Evolutionary conservation across 2,329 filamentous ascomycete genomes (phyloP), one percentile per base, ranked within the genome.

Genomic region (Ophiocordyceps camponoti-rufipedis): DNA sequence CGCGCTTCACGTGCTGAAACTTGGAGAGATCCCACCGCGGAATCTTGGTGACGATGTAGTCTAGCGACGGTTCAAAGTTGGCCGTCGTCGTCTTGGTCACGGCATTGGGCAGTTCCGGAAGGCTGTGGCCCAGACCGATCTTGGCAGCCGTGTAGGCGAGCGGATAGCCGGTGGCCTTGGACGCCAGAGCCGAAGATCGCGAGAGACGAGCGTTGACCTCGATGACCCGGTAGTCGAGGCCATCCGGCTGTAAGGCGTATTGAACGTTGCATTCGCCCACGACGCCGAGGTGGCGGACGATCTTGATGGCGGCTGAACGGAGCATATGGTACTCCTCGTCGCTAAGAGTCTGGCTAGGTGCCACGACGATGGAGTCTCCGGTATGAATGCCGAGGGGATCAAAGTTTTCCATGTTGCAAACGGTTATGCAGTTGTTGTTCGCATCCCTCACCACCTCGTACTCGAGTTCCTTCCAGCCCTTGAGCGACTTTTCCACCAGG

Each of bases 351-450:
- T 96, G 91, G 3, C 88, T 95, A 38, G 91, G 91, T 9, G 91
- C 91, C 42, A 98, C 91, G 45, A 98, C 91, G 53, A 98, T 95
- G 12, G 89, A 96, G 61, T 98, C 91, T 62, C 91, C 91, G 3
- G 91, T 98, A 59, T 96, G 91, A 50, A 96, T 96, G 56, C 91
- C 91, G 1, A 98, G 79, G 46, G 91, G 91, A 62, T 98, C 91
- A 58, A 98, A 98, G 68, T 98, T 98, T 69, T 98, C 91, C 91
- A 98, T 96, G 70, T 98, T 98, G 65, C 91, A 98, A 50, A 98
- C 91, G 7, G 91, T 98, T 60, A 98, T 96, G 62, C 91, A 98
- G 73, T 96, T 96, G 68, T 98, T 88, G 55, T 86, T 80, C 47
- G 80, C 83, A 69, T 96, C 91, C 57, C 91, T 82, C 39, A 98